Evolutionary conservation across 2,329 filamentous ascomycete genomes (phyloP).

Genomic region (Microdochium paspali): DNA sequence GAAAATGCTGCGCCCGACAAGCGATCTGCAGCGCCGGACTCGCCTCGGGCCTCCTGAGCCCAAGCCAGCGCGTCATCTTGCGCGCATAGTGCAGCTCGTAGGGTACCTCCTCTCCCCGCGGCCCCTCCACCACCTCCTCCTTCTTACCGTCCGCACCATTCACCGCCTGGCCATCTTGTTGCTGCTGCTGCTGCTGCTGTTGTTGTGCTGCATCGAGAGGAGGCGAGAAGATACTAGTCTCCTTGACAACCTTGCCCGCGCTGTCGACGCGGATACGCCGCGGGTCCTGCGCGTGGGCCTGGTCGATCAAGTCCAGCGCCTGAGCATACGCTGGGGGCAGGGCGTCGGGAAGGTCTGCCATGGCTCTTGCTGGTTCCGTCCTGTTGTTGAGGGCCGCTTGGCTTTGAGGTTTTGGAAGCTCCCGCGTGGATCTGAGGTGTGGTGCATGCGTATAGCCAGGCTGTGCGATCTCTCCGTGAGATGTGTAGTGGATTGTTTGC

Average conservation of each 20-base stretch:
- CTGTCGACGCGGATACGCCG: slow-evolving; percentile 36
- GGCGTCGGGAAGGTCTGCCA: slow-evolving; percentile 11
- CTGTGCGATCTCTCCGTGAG: too few species aligned
- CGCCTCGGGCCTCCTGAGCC: slow-evolving; percentile 47
- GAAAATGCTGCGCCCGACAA: slow-evolving; percentile 76
- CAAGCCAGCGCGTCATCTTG: slow-evolving; percentile 70
- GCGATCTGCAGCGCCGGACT: slow-evolving; percentile 63
- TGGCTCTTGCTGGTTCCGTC: background rate
- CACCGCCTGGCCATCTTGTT: too few species aligned
- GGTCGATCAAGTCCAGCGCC: slow-evolving; percentile 62
- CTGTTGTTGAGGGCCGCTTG: too few species aligned
- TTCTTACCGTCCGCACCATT: background rate
- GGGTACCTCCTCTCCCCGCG: slow-evolving; percentile 41
- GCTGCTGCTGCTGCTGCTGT: background rate
- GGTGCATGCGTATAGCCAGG: too few species aligned
- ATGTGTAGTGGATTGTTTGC: too few species aligned
- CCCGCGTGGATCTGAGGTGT: too few species aligned
- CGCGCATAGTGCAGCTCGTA: slow-evolving; percentile 78
- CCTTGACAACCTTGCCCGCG: slow-evolving; percentile 19
- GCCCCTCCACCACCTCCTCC: too few species aligned
- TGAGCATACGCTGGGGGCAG: slow-evolving; percentile 30
- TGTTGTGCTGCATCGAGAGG: background rate
- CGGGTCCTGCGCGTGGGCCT: slow-evolving; percentile 61
- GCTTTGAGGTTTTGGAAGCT: too few species aligned
- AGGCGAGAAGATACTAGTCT: background rate